Conservation (phyloP, 106 monocot species). For the Amphibolis antarctica region DNA sequence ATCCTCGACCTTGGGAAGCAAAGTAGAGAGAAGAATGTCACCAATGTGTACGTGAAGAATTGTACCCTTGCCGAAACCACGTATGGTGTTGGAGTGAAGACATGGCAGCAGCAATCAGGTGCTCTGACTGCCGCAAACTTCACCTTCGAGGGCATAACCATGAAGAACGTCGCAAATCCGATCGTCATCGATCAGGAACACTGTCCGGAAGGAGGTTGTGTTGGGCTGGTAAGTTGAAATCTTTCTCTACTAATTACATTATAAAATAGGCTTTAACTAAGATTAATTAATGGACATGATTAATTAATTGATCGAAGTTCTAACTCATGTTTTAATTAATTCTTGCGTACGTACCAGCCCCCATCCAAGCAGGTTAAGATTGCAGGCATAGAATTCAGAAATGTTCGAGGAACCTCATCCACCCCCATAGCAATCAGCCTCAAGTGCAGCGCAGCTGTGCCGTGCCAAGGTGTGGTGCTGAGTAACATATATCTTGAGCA, state of each 20-base stretch:
- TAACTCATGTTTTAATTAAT: not conserved
- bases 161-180: slow-evolving; percentile 13
- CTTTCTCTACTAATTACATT: not conserved
- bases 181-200: slow-evolving; percentile 23
- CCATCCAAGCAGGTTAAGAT: slow-evolving; percentile 16
- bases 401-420: slow-evolving; percentile 11
- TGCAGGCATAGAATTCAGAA: slow-evolving; percentile 12
- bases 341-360: not conserved
- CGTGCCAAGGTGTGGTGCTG: slow-evolving; percentile 19
- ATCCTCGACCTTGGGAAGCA: slow-evolving; percentile 14
- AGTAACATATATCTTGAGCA: slow-evolving; percentile 10
- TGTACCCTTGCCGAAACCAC: not conserved
- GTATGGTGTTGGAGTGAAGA: slow-evolving; percentile 4
- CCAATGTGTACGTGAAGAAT: not conserved
- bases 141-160: slow-evolving; percentile 11
- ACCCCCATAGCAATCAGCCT: slow-evolving; percentile 15
- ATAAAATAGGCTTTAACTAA: not conserved
- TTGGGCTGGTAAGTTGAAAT: not conserved
- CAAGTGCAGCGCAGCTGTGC: slow-evolving; percentile 16
- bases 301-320: not conserved
- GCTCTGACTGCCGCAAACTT: not conserved
- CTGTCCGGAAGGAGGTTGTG: slow-evolving; percentile 9
- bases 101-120: slow-evolving; percentile 3
- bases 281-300: not conserved
- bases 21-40: slow-evolving; percentile 12